A percentile compares a stretch with the other conserved stretches of the same genome.
Conservation (phyloP, 768 basidiomycete genomes). For the Mycena leptocephala region DNA sequence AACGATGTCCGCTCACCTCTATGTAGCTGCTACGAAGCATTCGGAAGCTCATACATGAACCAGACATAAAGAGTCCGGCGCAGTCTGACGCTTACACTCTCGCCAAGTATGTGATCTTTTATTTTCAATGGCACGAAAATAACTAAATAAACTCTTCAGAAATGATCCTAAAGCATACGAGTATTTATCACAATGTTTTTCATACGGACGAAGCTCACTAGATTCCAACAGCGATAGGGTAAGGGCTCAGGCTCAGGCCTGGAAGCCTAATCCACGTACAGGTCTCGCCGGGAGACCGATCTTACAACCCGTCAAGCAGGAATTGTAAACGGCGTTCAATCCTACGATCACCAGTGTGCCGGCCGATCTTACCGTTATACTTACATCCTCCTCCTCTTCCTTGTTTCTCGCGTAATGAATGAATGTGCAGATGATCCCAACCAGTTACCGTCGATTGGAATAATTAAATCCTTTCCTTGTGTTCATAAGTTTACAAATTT, state of each 20-base stretch:
- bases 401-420: too few species aligned
- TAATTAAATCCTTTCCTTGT: too few species aligned
- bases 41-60: background rate
- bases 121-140: background rate
- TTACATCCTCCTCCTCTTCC: too few species aligned
- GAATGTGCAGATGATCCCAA: too few species aligned
- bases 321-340: too few species aligned
- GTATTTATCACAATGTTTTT: background rate
- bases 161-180: conserved; percentile 5
- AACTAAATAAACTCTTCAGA: background rate
- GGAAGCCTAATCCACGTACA: background rate
- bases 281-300: too few species aligned
- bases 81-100: background rate
- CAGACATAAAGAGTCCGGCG: background rate
- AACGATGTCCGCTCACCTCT: background rate
- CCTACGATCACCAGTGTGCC: too few species aligned
- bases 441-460: too few species aligned
- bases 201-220: background rate
- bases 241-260: background rate
- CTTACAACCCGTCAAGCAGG: too few species aligned
- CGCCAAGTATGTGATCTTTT: background rate
- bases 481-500: too few species aligned
- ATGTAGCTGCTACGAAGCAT: background rate
- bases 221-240: background rate
- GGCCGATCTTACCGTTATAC: too few species aligned